These are phyloP conservation scores for Celoporthe dispersa DNA, from an alignment of 2,329 filamentous ascomycete genomes.

Conservation along the genomic window DNA sequence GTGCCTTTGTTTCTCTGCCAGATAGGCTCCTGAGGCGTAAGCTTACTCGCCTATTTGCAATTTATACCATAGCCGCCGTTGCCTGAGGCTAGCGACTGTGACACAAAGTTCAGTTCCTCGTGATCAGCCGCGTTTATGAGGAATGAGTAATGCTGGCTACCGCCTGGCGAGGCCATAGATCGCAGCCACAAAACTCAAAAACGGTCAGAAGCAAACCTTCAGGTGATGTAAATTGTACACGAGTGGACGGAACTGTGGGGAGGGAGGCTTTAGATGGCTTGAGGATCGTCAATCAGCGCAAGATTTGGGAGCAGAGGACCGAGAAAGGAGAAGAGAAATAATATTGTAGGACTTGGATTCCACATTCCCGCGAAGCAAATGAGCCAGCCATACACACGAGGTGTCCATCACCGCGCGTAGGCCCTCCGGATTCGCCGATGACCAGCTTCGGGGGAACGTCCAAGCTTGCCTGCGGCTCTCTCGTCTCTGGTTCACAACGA, in stretches of 20 bases:
- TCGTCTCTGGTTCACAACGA: neutral
- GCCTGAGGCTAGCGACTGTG: neutral
- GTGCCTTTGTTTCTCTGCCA: neutral
- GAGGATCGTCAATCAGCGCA: neutral
- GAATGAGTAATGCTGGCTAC: neutral
- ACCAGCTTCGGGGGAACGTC: neutral
- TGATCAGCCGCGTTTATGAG: neutral
- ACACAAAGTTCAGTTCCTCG: neutral
- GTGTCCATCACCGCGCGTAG: neutral
- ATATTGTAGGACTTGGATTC: neutral
- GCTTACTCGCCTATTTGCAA: neutral
- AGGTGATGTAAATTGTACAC: neutral
- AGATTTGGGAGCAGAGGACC: neutral
- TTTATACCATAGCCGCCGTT: neutral
- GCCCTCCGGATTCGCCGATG: slow-evolving; percentile 5
- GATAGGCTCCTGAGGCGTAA: neutral
- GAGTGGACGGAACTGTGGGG: neutral
- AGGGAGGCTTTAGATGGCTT: neutral
- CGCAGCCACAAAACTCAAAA: neutral
- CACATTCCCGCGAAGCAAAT: neutral
- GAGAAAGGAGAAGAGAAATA: slow-evolving; percentile 6
- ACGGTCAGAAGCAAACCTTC: neutral
- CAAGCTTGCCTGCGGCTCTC: neutral
- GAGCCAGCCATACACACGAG: slow-evolving; percentile 6
- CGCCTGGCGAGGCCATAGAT: neutral